Conservation (phyloP, 2,329 filamentous ascomycete species). For the Colletotrichum sp. region DNA sequence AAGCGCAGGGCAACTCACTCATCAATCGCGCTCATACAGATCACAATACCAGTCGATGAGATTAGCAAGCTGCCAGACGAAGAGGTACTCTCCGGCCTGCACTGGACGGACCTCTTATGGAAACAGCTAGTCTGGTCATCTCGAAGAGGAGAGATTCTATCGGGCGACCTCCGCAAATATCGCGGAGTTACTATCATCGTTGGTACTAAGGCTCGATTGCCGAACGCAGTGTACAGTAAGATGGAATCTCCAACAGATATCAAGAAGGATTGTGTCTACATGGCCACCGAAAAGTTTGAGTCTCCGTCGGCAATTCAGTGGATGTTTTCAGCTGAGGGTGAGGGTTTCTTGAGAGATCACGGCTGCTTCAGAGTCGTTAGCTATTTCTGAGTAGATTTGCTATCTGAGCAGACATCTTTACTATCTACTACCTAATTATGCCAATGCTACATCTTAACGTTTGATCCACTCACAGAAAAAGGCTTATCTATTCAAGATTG, state of each 20-base stretch:
- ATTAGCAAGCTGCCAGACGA: neutral
- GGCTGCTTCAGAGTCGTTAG: neutral
- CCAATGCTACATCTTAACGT: neutral
- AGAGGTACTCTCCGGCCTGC: neutral
- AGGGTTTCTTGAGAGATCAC: neutral
- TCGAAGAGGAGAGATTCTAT: neutral
- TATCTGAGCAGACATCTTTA: neutral
- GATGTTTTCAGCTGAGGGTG: neutral
- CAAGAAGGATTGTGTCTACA: neutral
- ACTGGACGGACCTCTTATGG: neutral
- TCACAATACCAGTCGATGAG: neutral
- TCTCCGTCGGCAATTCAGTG: neutral
- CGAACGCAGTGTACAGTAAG: neutral
- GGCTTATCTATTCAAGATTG: neutral
- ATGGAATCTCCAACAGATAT: neutral
- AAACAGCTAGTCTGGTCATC: neutral
- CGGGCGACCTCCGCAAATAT: neutral
- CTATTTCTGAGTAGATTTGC: neutral
- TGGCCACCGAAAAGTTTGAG: neutral
- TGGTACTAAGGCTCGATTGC: neutral
- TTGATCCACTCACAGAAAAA: neutral
- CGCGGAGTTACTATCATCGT: neutral
- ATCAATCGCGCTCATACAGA: neutral
- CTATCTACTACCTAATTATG: neutral
- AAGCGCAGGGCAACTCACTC: neutral